Conservation (phyloP, 345 rosid genomes). For the Lumnitzera racemosa region DNA sequence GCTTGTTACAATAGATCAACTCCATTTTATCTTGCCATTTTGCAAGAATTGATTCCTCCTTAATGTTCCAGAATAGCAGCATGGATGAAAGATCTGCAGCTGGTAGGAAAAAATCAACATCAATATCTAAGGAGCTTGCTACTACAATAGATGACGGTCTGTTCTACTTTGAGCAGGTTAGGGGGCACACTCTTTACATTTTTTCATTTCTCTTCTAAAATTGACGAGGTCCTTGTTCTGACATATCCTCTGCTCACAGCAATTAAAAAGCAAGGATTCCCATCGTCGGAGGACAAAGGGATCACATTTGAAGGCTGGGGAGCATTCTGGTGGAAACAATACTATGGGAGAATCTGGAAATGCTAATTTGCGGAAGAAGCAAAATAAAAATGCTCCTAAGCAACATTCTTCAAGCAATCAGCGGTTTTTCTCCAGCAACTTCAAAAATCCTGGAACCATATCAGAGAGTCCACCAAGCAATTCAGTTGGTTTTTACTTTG, state of each 20-base stretch:
- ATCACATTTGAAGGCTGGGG: conserved; percentile 39
- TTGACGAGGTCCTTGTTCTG: neutral
- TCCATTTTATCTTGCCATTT: neutral
- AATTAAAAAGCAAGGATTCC: conserved; percentile 56
- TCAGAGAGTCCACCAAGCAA: conserved; percentile 97
- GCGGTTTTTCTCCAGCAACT: conserved; percentile 81
- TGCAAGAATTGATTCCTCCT: conserved; percentile 8
- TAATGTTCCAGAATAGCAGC: conserved; percentile 63
- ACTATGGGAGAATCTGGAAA: conserved; percentile 55
- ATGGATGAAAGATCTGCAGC: conserved; percentile 35
- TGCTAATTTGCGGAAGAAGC: conserved; percentile 46
- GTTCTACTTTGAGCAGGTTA: conserved; percentile 87
- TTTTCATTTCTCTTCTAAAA: conserved; percentile 2
- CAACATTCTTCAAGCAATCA: conserved; percentile 56
- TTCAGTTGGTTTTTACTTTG: conserved; percentile 91
- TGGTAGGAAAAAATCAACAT: conserved; percentile 35
- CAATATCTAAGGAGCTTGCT: conserved; percentile 73
- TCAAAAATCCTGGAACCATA: conserved; percentile 51
- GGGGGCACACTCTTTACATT: conserved; percentile 1
- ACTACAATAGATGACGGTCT: conserved; percentile 88
- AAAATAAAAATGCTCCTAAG: conserved; percentile 49
- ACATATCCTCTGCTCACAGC: conserved; percentile 34
- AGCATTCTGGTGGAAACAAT: conserved; percentile 33
- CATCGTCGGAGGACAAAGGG: conserved; percentile 44
- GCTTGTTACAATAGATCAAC: too few relatives aligned